Evolutionary conservation across 352 stramenopile species (phyloP), one percentile per base, ranked within the genome.

Genomic region (Sclerospora graminicola): DNA sequence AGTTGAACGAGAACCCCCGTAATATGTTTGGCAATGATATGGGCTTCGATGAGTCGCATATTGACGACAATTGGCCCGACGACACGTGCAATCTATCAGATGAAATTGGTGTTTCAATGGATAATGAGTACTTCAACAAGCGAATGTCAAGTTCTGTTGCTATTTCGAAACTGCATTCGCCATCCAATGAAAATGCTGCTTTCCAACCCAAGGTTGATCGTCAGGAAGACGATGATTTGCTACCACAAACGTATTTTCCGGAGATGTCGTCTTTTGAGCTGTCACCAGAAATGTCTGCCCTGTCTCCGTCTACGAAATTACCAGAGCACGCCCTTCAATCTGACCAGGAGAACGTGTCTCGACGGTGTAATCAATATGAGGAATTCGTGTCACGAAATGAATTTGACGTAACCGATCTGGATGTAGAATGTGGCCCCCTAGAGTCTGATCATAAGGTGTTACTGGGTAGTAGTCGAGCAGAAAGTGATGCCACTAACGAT

Each of bases 181-280:
- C 53, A 24, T 54, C 63, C n/a, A 46, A 45, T 20, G 54, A 66
- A 6, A 74, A 68, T 43, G 47, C 74, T 23, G 72, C 63, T 3
- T 28, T 61, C 18, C 59, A 62, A 26, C 36, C 32, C 33, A 61
- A 45, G 27, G 34, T 45, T 28, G 23, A 41, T 36, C 10, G 18
- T 21, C 28, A 50, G 39, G 44, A 63, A 10, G 18, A 52, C 37
- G 45, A 56, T 7, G 14, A 51, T 16, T 43, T 19, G 11, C 24
- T 11, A 13, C 23, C 29, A 11, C 15, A 53, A 37, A 23, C 9
- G 0, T 24, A 42, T n/a, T n/a, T 28, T 14, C 18, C 45, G 18
- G 32, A 31, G 13, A 10, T 21, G 31, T 31, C 36, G n/a, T 40
- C 21, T 41, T 37, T 28, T n/a, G 20, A 45, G 26, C 2, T 21